Evolutionary conservation across 2,329 filamentous ascomycete genomes (phyloP), one percentile per base, ranked within the genome.

Genomic region (Teratosphaeria nubilosa): DNA sequence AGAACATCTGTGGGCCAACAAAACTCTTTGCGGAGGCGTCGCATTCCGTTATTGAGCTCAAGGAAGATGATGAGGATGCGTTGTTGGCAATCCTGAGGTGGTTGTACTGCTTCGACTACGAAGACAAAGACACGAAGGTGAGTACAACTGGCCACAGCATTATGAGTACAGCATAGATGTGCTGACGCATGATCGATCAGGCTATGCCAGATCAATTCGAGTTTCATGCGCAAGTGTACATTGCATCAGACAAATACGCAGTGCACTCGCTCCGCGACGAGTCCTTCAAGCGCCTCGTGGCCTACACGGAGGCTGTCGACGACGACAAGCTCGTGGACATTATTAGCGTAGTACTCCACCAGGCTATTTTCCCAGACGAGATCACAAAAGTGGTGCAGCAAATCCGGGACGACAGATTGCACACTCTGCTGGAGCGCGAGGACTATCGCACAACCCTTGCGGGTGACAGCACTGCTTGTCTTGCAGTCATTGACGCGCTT

Each of bases 81-180:
- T 55, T 58, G 10, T 50, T 58, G 31, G 60, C 58, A 13, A 56
- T 62, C 52, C 56, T 62, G 24, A 56, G 58, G 22, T 60, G 58
- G 57, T 41, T 59, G 14, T 62, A 62, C 48, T 53, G 53, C 34
- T 60, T 59, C 51, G 55, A 59, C 24, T 62, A 62, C 37, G 53
- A 60, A 16, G 22, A 41, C 2, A 3, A 22, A 0, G 24, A 30
- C 31, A 16, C 20, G 2, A 14, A 48, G 14, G 45, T 24, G 24
- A 24, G 27, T 16, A 14, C n/a, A 13, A 16, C n/a, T 7, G 27
- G 4, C 27, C 27, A 5, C 5, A 27, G 4, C 27, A 27, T 27
- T 10, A 5, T 24, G 3, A 51, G 16, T 16, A 20, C 10, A 0
- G 6, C 24, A 0, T 27, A 27, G 27, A 27, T 27, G 24, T 22